Base-by-base conservation (phyloP, 495 filamentous ascomycete genomes). In the Podospora bellae-mahoneyi region DNA sequence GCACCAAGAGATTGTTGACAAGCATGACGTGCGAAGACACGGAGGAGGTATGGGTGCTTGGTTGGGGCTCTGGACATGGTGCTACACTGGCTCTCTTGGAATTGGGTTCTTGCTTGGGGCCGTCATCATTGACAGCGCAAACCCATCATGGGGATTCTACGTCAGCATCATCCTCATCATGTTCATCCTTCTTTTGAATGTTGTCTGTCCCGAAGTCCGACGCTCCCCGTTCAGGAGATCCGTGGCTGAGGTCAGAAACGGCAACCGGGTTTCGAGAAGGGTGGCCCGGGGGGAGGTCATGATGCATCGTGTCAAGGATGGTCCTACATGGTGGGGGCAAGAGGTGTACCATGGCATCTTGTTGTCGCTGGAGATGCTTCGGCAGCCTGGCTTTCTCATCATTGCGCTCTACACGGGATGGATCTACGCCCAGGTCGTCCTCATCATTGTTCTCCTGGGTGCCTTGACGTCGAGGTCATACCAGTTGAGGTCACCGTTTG, bases 61-160 rank as follows among this genome's bases (percentile, higher is more conserved):
- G 91, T 80, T 93, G 48, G 90, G 91, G 4, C 79, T 92, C 30
- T 93, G 90, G 88, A 86, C 87, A 4, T 93, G 88, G 86, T 88
- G 88, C 71, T 89, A 83, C 68, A 88, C 88, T 64, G 89, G 88
- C 9, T 89, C 86, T 32, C 77, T 91, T 56, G 86, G 87, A 3
- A 68, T 91, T 32, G 91, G 91, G 10, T 92, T 92, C 69, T 68
- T 90, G 44, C 79, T 90, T 65, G 91, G 91, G 13, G 88, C 89
- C 30, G 69, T 81, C 34, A 86, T 92, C 71, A 88, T 92, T 69
- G 84, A 87, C 63, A 69, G 61, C 10, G 72, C 86, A 20, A 80
- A 82, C 67, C 89, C 89, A 7, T 83, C 85, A 9, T 92, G 89
- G 89, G 91, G 90, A 0, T 90, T 92, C 73, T 92, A 90, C 75